Evolutionary conservation across 805 yeast genomes (phyloP).

Genomic region (Kluyveromyces lactis): DNA sequence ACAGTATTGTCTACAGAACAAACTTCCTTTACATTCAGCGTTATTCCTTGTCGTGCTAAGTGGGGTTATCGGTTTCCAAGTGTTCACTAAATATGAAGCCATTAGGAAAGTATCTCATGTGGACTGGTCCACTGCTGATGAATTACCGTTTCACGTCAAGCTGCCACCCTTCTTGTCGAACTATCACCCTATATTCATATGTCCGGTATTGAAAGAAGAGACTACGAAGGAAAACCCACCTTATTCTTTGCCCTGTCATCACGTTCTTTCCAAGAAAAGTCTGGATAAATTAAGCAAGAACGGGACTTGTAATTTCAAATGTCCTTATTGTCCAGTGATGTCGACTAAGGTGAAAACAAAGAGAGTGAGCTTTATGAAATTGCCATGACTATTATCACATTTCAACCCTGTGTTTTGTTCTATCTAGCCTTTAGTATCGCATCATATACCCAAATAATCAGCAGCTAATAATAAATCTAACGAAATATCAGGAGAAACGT

Average conservation of each 20-base stretch:
- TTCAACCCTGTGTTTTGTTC: no score
- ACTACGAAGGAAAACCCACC: slow-evolving; percentile 57
- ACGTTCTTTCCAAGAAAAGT: slow-evolving; percentile 50
- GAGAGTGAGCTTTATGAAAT: slow-evolving; percentile 36
- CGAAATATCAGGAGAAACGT: slow-evolving; percentile 90
- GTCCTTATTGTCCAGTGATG: slow-evolving; percentile 63
- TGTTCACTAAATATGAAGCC: slow-evolving; percentile 40
- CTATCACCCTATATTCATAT: slow-evolving; percentile 60
- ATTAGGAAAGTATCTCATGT: slow-evolving; percentile 25
- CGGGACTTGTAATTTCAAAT: slow-evolving; percentile 45
- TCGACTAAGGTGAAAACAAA: slow-evolving; percentile 34
- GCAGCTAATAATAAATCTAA: slow-evolving; percentile 88
- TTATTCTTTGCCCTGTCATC: slow-evolving; percentile 54
- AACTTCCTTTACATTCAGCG: slow-evolving; percentile 47
- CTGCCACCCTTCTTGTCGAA: slow-evolving; percentile 42
- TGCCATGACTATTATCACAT: slow-evolving; percentile 9
- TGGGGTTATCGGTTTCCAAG: slow-evolving; percentile 47
- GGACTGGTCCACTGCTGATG: slow-evolving; percentile 49
- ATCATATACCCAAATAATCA: slow-evolving; percentile 44
- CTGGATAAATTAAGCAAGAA: slow-evolving; percentile 37
- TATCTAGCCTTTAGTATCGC: neutral
- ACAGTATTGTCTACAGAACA: slow-evolving; percentile 41
- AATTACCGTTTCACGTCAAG: slow-evolving; percentile 53
- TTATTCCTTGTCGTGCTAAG: slow-evolving; percentile 41
- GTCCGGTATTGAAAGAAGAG: slow-evolving; percentile 65